Base-by-base conservation (phyloP, 192 early-diverging fungal genomes). In the Entomortierella beljakovae region DNA sequence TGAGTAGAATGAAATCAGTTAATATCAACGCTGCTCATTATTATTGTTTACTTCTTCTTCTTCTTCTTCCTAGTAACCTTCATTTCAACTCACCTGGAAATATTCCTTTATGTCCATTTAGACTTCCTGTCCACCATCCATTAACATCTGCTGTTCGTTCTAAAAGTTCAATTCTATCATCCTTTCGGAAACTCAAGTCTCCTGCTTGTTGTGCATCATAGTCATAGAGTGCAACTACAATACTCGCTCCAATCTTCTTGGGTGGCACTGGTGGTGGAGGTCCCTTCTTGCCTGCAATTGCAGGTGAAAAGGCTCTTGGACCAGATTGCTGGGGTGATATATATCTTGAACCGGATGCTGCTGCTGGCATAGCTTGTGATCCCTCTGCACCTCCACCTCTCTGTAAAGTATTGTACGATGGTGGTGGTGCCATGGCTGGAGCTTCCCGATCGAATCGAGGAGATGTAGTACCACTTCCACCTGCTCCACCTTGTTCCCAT, bases 121-220 rank as follows among this genome's bases (percentile, higher is more conserved):
- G 65, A n/a, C 62, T 81, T 6, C 94, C 94, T 3, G 90, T 94
- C 94, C 94, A 95, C 94, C 94, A 95, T 56, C 92, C 93, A 64
- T 95, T 85, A 6, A 64, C 64, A 57, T 84, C 83, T 16, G 68
- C 61, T 1, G 90, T 90, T 50, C 87, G 80, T 53, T 91, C 80
- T 25, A 94, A 28, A 11, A 95, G 62, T 77, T 93, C 88, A 54
- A 95, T 93, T 6, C 69, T 63, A 46, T 95, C 92, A 64, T 89
- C 89, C 59, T 90, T 91, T 11, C 72, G 69, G 81, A 95, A 94
- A 18, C 82, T 79, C 61, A 95, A 70, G 68, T 95, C 94, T 16
- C 91, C 92, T 2, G 84, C 83, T 43, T 90, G 86, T 67, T 92
- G 90, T 1, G 92, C 92, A 13, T 87, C 81, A 69, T 91, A 95